A percentile compares a stretch with the other conserved stretches of the same genome.
These are phyloP conservation scores for Oropetium thomaeum DNA, from an alignment of 176 grass and related monocot genomes.

Conservation along the genomic window DNA sequence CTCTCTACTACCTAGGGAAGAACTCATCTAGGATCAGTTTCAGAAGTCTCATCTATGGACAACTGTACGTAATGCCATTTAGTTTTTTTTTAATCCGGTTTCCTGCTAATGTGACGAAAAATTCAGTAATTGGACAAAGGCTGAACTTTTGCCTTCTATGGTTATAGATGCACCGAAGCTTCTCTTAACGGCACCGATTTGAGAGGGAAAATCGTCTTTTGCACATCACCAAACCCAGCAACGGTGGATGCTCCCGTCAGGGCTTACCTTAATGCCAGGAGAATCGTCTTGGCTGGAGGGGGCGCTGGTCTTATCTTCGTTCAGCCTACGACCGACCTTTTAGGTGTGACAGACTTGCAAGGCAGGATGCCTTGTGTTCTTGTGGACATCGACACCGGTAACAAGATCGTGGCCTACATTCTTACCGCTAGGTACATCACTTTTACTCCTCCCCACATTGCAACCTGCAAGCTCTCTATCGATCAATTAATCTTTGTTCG, in stretches of 20 bases:
- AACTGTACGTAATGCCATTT: background rate
- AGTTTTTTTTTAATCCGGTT: background rate
- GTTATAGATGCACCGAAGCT: background rate
- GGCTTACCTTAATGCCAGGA: accelerated
- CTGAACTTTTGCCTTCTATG: background rate
- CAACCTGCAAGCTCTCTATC: background rate
- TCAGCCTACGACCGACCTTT: background rate
- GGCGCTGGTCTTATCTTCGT: constrained; percentile 18
- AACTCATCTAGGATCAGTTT: constrained; percentile 16
- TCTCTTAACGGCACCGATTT: constrained; percentile 23
- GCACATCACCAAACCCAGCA: background rate
- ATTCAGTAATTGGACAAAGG: background rate
- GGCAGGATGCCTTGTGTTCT: constrained; percentile 27
- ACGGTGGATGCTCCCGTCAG: background rate
- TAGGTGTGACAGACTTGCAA: background rate
- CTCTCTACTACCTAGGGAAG: constrained; percentile 1
- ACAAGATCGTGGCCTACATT: background rate
- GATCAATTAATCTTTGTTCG: too few species aligned
- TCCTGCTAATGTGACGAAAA: background rate
- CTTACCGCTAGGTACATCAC: background rate
- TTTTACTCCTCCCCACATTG: background rate
- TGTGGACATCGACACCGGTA: background rate
- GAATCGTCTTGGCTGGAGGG: background rate
- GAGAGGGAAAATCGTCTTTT: constrained; percentile 14
- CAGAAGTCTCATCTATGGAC: background rate